Evolutionary conservation across 2,329 filamentous ascomycete species (phyloP).

Genomic region (Pseudogymnoascus verrucosus): DNA sequence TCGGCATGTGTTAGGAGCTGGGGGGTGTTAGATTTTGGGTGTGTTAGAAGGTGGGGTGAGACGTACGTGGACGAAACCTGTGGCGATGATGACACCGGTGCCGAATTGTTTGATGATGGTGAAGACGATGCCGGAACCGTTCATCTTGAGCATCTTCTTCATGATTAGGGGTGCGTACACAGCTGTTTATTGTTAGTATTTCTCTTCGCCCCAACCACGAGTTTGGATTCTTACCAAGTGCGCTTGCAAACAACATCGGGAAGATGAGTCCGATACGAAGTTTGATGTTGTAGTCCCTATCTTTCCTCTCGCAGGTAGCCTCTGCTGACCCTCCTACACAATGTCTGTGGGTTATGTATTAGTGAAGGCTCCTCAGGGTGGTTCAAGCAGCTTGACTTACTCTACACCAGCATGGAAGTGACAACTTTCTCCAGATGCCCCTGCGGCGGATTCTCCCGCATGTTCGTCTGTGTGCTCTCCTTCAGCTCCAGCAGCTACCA

Average conservation of each 20-base stretch:
- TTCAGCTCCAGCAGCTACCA: constrained; percentile 30
- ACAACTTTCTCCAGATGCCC: constrained; percentile 40
- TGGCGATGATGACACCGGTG: constrained; percentile 64
- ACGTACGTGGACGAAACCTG: constrained; percentile 59
- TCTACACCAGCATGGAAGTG: constrained; percentile 71
- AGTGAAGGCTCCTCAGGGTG: too few species aligned
- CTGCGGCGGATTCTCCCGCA: constrained; percentile 19
- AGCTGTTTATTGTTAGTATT: constrained; percentile 26
- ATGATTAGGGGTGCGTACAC: constrained; percentile 62
- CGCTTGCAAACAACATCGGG: constrained; percentile 60
- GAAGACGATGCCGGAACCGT: constrained; percentile 41
- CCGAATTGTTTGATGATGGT: constrained; percentile 65
- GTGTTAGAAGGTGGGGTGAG: not conserved
- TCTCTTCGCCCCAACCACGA: not conserved
- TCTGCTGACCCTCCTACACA: constrained; percentile 14
- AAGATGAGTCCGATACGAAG: constrained; percentile 66
- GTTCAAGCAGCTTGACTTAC: constrained; percentile 43
- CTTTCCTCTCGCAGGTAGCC: constrained; percentile 42
- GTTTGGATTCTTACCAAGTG: constrained; percentile 40
- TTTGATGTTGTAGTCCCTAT: constrained; percentile 56
- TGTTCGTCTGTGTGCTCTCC: constrained; percentile 18
- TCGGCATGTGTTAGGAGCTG: constrained; percentile 65
- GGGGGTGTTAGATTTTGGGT: not conserved
- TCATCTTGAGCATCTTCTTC: constrained; percentile 46
- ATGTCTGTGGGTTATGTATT: constrained; percentile 27